Percentiles rank a stretch among this genome's conserved stretches.
Conservation (phyloP, 2,329 filamentous ascomycete genomes). For the Paramyrothecium sp. region DNA sequence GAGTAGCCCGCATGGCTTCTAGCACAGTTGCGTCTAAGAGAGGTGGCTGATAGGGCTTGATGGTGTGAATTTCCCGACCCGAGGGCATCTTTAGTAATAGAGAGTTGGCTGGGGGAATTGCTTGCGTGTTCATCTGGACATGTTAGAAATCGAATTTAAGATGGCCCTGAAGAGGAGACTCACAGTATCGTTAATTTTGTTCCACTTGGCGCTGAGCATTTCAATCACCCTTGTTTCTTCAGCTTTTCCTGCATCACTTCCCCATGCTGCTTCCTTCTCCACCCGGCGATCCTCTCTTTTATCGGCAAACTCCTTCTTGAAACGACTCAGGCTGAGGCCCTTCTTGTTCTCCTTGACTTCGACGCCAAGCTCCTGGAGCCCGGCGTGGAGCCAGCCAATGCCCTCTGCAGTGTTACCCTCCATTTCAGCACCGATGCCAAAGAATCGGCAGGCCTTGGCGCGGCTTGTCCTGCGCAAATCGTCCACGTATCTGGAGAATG, state of each 20-base stretch:
- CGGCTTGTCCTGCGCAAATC: conserved; percentile 73
- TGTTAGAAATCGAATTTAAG: neutral
- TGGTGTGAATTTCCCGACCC: conserved; percentile 78
- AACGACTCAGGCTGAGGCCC: conserved; percentile 55
- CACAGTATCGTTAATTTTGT: conserved; percentile 89
- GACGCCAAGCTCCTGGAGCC: conserved; percentile 71
- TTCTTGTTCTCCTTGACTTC: conserved; percentile 50
- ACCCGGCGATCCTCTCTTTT: conserved; percentile 76
- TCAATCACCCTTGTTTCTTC: conserved; percentile 86
- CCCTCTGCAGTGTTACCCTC: conserved; percentile 78
- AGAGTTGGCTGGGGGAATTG: conserved; percentile 68
- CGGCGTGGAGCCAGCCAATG: conserved; percentile 83
- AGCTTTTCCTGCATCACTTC: conserved; percentile 76
- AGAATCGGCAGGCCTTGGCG: conserved; percentile 85
- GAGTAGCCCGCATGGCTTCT: conserved; percentile 51
- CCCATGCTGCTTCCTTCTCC: conserved; percentile 73
- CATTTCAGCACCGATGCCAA: conserved; percentile 85
- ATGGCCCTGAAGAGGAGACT: conserved; percentile 19
- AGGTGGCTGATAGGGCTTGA: conserved; percentile 67
- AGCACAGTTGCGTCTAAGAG: conserved; percentile 64
- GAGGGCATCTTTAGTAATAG: conserved; percentile 80
- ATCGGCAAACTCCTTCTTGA: conserved; percentile 75
- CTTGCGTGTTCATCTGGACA: conserved; percentile 72
- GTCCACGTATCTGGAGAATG: conserved; percentile 70
- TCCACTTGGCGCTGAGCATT: conserved; percentile 86